phyloP scores from a whole-genome alignment of 2,329 filamentous ascomycete species.

The Beauveria asiatica region DNA sequence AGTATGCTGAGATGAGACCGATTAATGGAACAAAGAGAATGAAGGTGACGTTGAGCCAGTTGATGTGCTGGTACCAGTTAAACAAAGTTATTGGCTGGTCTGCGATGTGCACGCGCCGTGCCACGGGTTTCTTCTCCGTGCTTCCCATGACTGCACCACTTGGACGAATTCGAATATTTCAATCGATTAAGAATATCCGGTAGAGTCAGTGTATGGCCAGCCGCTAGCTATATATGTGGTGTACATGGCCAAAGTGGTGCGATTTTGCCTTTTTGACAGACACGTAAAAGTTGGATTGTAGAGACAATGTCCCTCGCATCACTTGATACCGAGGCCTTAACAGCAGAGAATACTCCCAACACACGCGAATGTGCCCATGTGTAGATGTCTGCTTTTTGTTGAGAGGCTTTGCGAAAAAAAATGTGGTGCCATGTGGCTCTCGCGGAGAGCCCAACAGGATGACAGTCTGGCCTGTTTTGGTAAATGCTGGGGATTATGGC shows the following conservation, averaged over 20 bases:
- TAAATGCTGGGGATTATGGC: slow-evolving; percentile 45
- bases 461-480: slow-evolving; percentile 50
- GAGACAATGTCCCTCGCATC: background rate
- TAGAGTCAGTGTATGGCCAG: background rate
- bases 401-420: background rate
- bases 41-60: slow-evolving; percentile 82
- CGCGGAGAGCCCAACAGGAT: slow-evolving; percentile 56
- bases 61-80: slow-evolving; percentile 89
- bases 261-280: background rate
- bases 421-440: background rate
- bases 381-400: background rate
- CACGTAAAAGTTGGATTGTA: background rate
- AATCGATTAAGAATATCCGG: background rate
- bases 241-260: background rate
- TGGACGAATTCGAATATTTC: background rate
- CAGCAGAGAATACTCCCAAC: background rate
- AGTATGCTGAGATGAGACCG: slow-evolving; percentile 66
- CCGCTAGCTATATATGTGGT: background rate
- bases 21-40: slow-evolving; percentile 69
- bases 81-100: slow-evolving; percentile 68
- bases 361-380: background rate
- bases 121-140: background rate
- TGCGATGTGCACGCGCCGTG: slow-evolving; percentile 55
- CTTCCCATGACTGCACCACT: background rate
- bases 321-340: background rate